phyloP scores from a whole-genome alignment of 139 green algal genomes.

The Nannochloris sp. region DNA sequence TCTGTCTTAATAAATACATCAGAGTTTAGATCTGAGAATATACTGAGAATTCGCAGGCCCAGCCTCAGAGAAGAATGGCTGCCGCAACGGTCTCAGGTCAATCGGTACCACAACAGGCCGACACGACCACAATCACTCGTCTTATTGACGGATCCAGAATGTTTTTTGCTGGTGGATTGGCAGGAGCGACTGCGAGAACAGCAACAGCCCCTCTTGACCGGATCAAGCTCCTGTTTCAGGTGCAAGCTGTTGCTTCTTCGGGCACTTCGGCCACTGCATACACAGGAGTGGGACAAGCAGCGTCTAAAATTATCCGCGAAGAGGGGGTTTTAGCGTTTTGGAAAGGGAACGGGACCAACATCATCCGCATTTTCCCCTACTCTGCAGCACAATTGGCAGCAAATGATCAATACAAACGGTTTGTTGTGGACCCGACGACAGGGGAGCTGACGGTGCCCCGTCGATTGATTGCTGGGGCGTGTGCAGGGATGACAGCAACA shows the following conservation, averaged over 20 bases:
- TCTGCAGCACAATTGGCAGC: constrained; percentile 51
- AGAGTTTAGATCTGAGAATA: no score
- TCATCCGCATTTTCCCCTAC: constrained; percentile 91
- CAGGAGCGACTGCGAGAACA: constrained; percentile 60
- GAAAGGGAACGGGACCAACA: constrained; percentile 88
- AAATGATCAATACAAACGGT: constrained; percentile 38
- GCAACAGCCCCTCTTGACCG: constrained; percentile 64
- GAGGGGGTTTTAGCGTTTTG: constrained; percentile 84
- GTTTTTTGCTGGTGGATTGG: constrained; percentile 54
- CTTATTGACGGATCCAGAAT: constrained; percentile 12
- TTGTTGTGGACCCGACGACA: constrained; percentile 34
- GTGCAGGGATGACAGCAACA: constrained; percentile 90
- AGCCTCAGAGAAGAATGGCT: no score
- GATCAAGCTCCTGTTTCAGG: constrained; percentile 96
- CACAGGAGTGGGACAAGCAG: constrained; percentile 76
- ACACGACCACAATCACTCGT: background rate
- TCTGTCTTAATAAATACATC: no score
- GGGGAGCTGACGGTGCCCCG: constrained; percentile 56
- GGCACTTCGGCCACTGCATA: constrained; percentile 48
- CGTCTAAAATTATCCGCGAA: constrained; percentile 75
- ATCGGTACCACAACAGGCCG: background rate
- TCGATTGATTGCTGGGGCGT: constrained; percentile 69
- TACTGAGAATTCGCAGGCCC: no score
- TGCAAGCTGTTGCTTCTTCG: constrained; percentile 51
- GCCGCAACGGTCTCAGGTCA: no score